These are phyloP conservation scores for Massarina eburnea DNA, from an alignment of 2,329 filamentous ascomycete genomes.

Conservation along the genomic window DNA sequence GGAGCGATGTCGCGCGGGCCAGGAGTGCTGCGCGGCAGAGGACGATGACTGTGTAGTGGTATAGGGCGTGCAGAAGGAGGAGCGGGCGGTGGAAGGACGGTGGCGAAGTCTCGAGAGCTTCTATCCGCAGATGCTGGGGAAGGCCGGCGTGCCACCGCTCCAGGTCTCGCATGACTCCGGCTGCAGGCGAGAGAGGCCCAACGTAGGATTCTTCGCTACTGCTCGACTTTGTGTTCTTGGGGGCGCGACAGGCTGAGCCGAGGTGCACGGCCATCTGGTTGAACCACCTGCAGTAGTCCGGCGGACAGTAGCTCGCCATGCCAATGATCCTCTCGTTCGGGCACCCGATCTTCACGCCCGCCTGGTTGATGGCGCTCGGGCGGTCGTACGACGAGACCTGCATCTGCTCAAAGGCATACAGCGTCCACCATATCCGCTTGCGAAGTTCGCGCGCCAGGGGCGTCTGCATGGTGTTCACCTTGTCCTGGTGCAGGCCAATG, in stretches of 20 bases:
- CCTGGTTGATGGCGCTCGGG: conserved; percentile 47
- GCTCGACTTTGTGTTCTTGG: conserved; percentile 33
- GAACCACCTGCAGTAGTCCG: conserved; percentile 44
- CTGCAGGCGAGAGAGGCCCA: conserved; percentile 42
- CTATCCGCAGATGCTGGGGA: conserved; percentile 41
- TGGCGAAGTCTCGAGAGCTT: conserved; percentile 35
- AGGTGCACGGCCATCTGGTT: conserved; percentile 42
- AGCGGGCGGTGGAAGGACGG: conserved; percentile 42
- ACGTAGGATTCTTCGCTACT: conserved; percentile 42
- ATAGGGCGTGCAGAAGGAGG: conserved; percentile 43
- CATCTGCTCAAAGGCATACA: conserved; percentile 53
- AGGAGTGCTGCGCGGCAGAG: conserved; percentile 44
- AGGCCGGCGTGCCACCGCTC: conserved; percentile 43
- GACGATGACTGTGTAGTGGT: conserved; percentile 45
- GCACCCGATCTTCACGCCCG: conserved; percentile 35
- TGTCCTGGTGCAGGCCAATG: conserved; percentile 49
- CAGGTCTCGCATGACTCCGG: conserved; percentile 43
- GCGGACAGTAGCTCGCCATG: conserved; percentile 31
- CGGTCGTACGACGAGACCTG: conserved; percentile 49
- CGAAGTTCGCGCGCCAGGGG: conserved; percentile 48
- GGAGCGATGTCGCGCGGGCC: conserved; percentile 37
- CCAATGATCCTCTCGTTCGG: conserved; percentile 43
- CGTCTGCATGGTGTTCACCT: conserved; percentile 36
- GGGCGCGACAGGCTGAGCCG: conserved; percentile 42
- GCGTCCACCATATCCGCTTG: conserved; percentile 56